phyloP scores from a whole-genome alignment of 208 protist genomes.

The Wallacemonas collosoma region DNA sequence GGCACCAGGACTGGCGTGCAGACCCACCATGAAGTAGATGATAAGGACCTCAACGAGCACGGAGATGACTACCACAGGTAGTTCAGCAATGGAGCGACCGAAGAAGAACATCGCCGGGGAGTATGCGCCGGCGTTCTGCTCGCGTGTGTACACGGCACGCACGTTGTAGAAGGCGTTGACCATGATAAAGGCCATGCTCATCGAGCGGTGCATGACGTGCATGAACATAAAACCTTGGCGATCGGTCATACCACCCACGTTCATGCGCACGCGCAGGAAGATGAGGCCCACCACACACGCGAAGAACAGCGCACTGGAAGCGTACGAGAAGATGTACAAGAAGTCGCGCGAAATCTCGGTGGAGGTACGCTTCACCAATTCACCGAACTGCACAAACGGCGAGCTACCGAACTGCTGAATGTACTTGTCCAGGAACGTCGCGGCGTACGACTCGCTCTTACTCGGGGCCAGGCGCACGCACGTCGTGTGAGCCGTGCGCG shows the following conservation, averaged over 20 bases:
- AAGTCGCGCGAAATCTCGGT: slow-evolving; percentile 48
- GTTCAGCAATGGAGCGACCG: slow-evolving; percentile 42
- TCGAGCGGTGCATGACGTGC: slow-evolving; percentile 55
- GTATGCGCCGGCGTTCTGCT: slow-evolving; percentile 73
- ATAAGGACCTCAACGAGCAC: slow-evolving; percentile 47
- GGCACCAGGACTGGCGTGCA: slow-evolving; percentile 33
- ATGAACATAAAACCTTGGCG: slow-evolving; percentile 72
- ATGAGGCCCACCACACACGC: slow-evolving; percentile 65
- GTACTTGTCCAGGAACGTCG: slow-evolving; percentile 51
- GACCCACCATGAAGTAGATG: slow-evolving; percentile 66
- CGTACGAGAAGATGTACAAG: slow-evolving; percentile 46
- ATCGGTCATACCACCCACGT: slow-evolving; percentile 60
- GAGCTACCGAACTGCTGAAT: slow-evolving; percentile 49
- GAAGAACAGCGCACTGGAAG: slow-evolving; percentile 66
- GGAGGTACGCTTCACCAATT: slow-evolving; percentile 43
- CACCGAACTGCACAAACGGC: slow-evolving; percentile 50
- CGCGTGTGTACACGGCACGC: slow-evolving; percentile 60
- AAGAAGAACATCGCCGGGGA: slow-evolving; percentile 61
- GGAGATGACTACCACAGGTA: slow-evolving; percentile 53
- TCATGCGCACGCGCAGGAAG: slow-evolving; percentile 60
- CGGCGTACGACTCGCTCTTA: slow-evolving; percentile 38
- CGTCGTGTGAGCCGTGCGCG: slow-evolving; percentile 53
- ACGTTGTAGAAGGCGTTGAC: slow-evolving; percentile 51
- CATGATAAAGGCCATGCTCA: slow-evolving; percentile 59
- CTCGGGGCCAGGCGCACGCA: slow-evolving; percentile 43